Evolutionary conservation across 345 rosid species (phyloP).

Genomic region (Lepidium aucheri): DNA sequence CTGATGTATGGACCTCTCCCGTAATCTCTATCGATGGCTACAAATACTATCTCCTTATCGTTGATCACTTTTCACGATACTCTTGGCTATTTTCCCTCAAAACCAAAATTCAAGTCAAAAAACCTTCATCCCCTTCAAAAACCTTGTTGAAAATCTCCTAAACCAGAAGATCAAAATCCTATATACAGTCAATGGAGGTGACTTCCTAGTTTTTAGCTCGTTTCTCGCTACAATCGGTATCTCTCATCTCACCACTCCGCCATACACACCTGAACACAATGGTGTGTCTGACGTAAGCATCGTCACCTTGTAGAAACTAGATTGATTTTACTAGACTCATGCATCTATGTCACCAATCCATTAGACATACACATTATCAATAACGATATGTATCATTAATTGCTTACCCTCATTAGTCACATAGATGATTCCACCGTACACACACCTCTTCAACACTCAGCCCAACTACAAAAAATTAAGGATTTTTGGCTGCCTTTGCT

Average conservation of each 20-base stretch:
- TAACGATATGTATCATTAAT: neutral
- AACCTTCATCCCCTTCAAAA: neutral
- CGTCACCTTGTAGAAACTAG: neutral
- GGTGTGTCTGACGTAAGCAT: neutral
- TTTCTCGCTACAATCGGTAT: neutral
- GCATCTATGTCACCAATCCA: neutral
- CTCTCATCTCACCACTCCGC: neutral
- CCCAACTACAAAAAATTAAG: neutral
- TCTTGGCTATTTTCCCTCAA: neutral
- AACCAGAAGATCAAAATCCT: neutral
- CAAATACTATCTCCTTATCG: neutral
- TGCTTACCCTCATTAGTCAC: neutral
- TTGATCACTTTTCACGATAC: neutral
- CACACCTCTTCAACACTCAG: neutral
- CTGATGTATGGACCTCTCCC: neutral
- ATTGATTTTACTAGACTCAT: neutral
- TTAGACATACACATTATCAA: neutral
- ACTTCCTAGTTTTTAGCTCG: neutral
- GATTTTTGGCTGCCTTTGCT: neutral
- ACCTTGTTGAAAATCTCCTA: neutral
- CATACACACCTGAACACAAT: neutral
- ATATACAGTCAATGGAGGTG: neutral
- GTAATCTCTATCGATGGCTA: neutral
- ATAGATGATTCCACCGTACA: neutral
- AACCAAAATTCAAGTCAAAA: neutral